Base-by-base conservation (phyloP, 2,329 filamentous ascomycete genomes). In the Colletotrichum sp. region DNA sequence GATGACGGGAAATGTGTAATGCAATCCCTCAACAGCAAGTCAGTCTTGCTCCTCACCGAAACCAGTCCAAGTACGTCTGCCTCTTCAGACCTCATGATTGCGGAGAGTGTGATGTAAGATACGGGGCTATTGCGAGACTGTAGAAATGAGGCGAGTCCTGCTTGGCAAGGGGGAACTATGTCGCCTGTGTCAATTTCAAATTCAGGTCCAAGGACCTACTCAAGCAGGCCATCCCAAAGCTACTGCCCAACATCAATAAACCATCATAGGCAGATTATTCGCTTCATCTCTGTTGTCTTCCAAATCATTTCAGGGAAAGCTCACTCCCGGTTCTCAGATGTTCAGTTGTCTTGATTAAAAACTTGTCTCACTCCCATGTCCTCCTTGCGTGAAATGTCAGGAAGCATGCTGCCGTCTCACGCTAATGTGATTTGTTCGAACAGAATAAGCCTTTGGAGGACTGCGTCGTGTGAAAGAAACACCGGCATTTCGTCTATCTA, bases 291-390 rank as follows among this genome's bases (percentile, higher is more conserved):
- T 49, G n/a, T 3, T 0, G 44, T 49, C 44, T 21, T 13, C 44
- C 9, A 21, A n/a, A 49, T 21, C n/a, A 21, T 21, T 1, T 21
- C 1, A 49, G 10, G 9, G n/a, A 13, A 49, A 13, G 5, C 18
- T 4, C 10, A 2, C 44, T 0, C 18, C n/a, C 18, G 0, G 10
- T 13, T 49, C n/a, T 49, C 3, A 0, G 1, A 49, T 0, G 18
- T 49, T 49, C 10, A 3, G 3, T 21, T 21, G 44, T 4, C n/a
- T 1, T 49, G 44, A 0, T 1, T 49, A 2, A 21, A 13, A 13
- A 3, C 18, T 12, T 49, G 6, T n/a, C 0, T 12, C 3, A 21
- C 44, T 49, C 18, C 12, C 1, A 21, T 7, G n/a, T 49, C 18
- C 18, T 49, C 0, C 3, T 1, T 1, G 44, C 18, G 5, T 2